Evolutionary conservation across 495 filamentous ascomycete genomes (phyloP), one percentile per base, ranked within the genome.

Genomic region (Parmelia sp.): DNA sequence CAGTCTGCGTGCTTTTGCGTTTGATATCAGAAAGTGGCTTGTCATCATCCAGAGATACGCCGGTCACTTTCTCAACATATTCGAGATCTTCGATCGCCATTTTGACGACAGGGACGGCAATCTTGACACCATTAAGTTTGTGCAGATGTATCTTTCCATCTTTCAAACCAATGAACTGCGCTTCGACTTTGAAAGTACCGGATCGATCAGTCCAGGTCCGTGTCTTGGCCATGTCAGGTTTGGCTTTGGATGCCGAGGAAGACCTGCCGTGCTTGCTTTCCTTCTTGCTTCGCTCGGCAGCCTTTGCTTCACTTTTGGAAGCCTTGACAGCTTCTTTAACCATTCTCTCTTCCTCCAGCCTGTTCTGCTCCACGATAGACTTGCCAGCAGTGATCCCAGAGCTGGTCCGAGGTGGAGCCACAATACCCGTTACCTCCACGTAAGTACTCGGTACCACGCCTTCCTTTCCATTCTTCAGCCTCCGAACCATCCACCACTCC

Each of bases 401-500:
- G 42, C 79, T 77, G 25, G 77, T 69, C 29, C 78, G 65, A n/a
- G 73, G 67, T 31, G 75, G 65, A 40, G 79, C 66, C 27, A 87
- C 74, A 4, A 82, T 82, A 47, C 88, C 90, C 15, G 82, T 89
- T 36, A 95, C 78, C 73, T 99, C 94, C 58, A 97, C 87, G 74
- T 97, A 99, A 75, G 89, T 95, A 77, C 91, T 92, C 7, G 94
- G 94, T n/a, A 99, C 92, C 15, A 97, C 94, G n/a, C 94, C 95
- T 73, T 96, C 90, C 71, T 90, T 90, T 56, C 90, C 90, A 73
- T 92, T 97, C 78, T 91, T 92, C 57, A 96, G 66, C 37, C 92
- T 84, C 57, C 89, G 85, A 15, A 99, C 92, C 80, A 92, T 89
- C 93, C 95, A 97, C 94, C 94, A 99, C 72, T 99, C 94, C 55